phyloP scores from a whole-genome alignment of 345 rosid species.

The Ailanthus altissimus region DNA sequence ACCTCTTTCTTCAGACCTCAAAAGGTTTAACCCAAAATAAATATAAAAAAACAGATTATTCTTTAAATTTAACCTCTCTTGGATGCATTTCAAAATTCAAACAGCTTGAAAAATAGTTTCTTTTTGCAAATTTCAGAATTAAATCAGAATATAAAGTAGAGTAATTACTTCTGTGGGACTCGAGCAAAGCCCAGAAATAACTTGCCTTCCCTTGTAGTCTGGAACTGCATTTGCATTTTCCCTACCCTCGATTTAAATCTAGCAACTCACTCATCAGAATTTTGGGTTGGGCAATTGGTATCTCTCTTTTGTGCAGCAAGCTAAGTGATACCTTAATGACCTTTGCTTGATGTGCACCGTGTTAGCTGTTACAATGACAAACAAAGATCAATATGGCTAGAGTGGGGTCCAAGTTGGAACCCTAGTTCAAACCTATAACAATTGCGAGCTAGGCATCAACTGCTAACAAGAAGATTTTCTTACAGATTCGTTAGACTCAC shows the following conservation, averaged over 20 bases:
- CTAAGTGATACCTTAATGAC: background rate
- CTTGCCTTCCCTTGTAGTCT: background rate
- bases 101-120: background rate
- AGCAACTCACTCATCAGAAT: background rate
- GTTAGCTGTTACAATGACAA: background rate
- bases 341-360: background rate
- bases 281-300: background rate
- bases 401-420: background rate
- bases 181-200: background rate
- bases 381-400: background rate
- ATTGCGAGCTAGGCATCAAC: background rate
- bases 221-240: background rate
- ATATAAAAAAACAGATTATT: too few species aligned
- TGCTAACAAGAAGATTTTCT: background rate
- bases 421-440: background rate
- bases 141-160: background rate
- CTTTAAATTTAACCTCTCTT: background rate
- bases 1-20: background rate
- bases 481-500: background rate
- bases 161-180: background rate
- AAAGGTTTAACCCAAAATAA: too few species aligned
- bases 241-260: background rate
- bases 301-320: background rate
- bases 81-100: constrained; percentile 3
- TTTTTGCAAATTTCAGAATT: background rate